Evolutionary conservation across 495 filamentous ascomycete genomes (phyloP), one percentile per base, ranked within the genome.

Genomic region (Neurospora sp.): DNA sequence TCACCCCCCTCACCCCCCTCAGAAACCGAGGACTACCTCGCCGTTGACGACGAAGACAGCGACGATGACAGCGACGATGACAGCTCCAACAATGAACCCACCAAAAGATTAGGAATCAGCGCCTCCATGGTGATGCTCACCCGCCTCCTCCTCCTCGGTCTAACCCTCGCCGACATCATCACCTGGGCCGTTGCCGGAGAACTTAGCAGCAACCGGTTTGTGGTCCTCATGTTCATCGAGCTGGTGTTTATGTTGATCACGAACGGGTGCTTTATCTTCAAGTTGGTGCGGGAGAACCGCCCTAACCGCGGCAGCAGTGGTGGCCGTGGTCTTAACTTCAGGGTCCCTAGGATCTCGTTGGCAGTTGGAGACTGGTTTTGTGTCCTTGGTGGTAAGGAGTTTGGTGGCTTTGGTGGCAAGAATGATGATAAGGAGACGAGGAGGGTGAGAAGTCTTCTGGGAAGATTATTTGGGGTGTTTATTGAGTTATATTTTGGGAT

Each of bases 321-420:
- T 35, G 54, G 14, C 27, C 11, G 54, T 62, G 23, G 23, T 59
- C 12, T 59, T 4, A 44, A 31, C 12, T 37, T 69, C 1, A 6
- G 4, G 18, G 3, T 48, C 75, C 76, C 76, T 5, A 37, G n/a
- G 38, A 31, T 77, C 18, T 5, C 71, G 2, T 69, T 59, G 70
- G 70, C 71, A 42, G 23, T 77, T 27, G 76, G 76, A 7, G 72
- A 72, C n/a, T 72, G 46, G 5, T 14, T 12, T 10, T 77, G 74
- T 23, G 71, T 31, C 6, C 27, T 72, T 11, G 69, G 69, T 4
- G 46, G 11, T 27, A 27, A 27, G 46, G 41, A 44, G 41, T 44
- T 44, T 44, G 41, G 6, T 18, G 41, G 41, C 7, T 44, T 44
- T 69, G 62, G 59, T 11, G 70, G 72, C 37, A 70, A 74, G 14